Base-by-base conservation (phyloP, 2,329 filamentous ascomycete genomes). In the Fusarium pseudograminearum region DNA sequence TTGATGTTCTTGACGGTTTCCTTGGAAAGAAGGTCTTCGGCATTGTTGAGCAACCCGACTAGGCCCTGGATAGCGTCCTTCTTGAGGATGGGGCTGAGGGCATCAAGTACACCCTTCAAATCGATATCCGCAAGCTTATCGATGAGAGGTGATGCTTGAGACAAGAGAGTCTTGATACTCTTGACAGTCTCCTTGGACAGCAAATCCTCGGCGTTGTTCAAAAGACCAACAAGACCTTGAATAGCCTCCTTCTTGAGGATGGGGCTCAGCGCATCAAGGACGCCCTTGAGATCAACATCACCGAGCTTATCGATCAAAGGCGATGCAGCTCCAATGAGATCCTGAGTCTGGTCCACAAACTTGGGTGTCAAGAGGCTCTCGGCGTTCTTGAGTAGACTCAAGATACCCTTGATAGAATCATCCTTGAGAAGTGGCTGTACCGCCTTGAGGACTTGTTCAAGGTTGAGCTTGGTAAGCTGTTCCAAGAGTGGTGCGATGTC, bases 391-490 rank as follows among this genome's bases (percentile, higher is more conserved):
- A 82, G 67, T 4, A 82, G 66, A 18, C 64, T 63, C 38, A 73
- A 24, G 16, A 73, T 73, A 6, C 64, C 60, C 42, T 72, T 71
- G 22, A 72, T 70, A 1, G 61, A 71, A 11, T 69, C 50, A 1
- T 53, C 36, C 2, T 73, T 77, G 2, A 82, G 73, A 2, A 83
- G 72, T 2, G 80, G 80, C 34, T 76, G 73, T 8, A 82, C 41
- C 4, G 79, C 74, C 11, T 78, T 71, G 5, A 77, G 48, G n/a
- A 77, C 45, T 6, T 76, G 76, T 54, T 76, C 61, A 0, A 82
- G 69, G 33, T 82, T 77, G 7, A 81, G 73, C 31, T 78, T 76
- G 24, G 75, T 75, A 4, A 82, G 72, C 10, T 72, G 48, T 9
- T 72, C 47, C 8, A 72, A 16, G 10, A 72, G 42, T 1, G 69